A percentile compares a stretch with the other conserved stretches of the same genome.
phyloP scores from a whole-genome alignment of 306 rosid species.

The Astragalus glycyphyllos region DNA sequence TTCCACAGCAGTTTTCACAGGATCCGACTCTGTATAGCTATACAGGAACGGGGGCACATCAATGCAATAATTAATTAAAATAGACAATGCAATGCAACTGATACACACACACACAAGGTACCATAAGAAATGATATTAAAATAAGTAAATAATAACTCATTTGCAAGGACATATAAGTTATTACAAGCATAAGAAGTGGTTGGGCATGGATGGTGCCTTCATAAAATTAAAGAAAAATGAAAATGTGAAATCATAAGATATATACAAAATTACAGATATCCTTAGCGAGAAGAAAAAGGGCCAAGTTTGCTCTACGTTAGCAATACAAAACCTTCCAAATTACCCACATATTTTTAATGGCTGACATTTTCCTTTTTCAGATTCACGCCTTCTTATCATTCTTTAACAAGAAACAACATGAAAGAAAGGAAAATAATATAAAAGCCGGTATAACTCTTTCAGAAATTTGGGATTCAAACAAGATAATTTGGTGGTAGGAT shows the following conservation, averaged over 20 bases:
- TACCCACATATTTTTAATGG: background rate
- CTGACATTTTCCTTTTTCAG: background rate
- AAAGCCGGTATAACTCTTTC: background rate
- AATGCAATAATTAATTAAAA: conserved; percentile 34
- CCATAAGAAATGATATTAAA: conserved; percentile 19
- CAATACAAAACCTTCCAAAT: background rate
- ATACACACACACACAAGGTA: conserved; percentile 4
- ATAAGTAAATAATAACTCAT: conserved; percentile 7
- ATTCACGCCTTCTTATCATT: background rate
- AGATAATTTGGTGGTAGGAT: background rate
- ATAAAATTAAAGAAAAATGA: background rate
- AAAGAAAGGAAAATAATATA: background rate
- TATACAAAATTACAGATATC: too few relatives aligned
- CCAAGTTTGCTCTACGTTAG: background rate
- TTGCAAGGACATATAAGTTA: background rate
- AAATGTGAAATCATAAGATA: conserved; percentile 4
- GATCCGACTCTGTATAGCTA: conserved; percentile 83
- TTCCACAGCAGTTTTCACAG: conserved; percentile 78
- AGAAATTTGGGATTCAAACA: background rate
- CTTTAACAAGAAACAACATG: background rate
- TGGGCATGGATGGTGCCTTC: conserved; percentile 3
- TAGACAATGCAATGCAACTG: background rate
- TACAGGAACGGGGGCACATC: conserved; percentile 29
- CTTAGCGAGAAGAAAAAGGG: too few relatives aligned
- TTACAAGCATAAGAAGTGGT: background rate